A percentile compares a stretch with the other conserved stretches of the same genome.
These are phyloP conservation scores for Aspergillus incahuasiensis DNA, from an alignment of 495 filamentous ascomycete genomes.

Conservation along the genomic window DNA sequence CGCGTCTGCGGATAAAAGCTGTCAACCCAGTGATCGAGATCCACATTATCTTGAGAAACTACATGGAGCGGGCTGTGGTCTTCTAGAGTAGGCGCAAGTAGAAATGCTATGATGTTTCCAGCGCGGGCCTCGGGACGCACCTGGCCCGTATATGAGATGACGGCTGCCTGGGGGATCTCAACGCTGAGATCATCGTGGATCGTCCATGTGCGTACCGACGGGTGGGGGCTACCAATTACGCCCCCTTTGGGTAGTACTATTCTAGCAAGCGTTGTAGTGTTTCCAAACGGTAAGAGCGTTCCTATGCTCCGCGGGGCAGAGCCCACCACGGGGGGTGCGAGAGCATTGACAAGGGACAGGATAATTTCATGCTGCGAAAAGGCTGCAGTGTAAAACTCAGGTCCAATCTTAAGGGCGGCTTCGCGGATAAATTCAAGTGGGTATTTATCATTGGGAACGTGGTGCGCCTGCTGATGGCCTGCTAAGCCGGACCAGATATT, in stretches of 20 bases:
- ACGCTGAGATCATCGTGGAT: neutral
- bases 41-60: neutral
- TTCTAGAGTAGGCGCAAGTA: neutral
- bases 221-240: neutral
- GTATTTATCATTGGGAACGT: neutral
- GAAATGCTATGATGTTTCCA: constrained; percentile 1
- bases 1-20: constrained; percentile 2
- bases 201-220: constrained; percentile 2
- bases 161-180: constrained; percentile 1
- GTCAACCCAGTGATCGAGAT: constrained; percentile 2
- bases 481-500: neutral
- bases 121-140: neutral
- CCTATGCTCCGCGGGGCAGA: neutral
- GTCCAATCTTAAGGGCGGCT: constrained; percentile 1
- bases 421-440: constrained; percentile 1
- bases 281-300: neutral
- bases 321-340: neutral
- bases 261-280: neutral
- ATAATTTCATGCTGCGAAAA: neutral
- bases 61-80: neutral
- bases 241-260: neutral
- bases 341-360: neutral
- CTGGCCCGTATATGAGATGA: constrained; percentile 1
- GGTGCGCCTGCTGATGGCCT: neutral
- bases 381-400: constrained; percentile 2